Evolutionary conservation across 495 filamentous ascomycete species (phyloP), one percentile per base, ranked within the genome.

Genomic region (Neohortaea acidophila): DNA sequence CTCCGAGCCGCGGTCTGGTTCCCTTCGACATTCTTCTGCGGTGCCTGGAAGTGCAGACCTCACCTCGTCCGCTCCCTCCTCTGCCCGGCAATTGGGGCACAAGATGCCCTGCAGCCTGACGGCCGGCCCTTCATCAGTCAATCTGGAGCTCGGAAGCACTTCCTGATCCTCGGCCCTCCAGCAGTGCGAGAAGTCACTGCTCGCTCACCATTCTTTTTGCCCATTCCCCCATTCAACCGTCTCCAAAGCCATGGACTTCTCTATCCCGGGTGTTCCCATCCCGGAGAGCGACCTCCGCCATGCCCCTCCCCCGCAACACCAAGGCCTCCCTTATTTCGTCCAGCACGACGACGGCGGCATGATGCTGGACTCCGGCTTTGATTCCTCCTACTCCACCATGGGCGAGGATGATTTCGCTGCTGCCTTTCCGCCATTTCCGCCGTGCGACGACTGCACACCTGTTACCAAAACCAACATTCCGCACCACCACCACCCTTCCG

Each of bases 331-430:
- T n/a, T 27, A 8, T n/a, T 27, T n/a, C 24, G 8, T 8, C 8
- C 24, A 7, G 24, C 8, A 7, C n/a, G 24, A 27, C 24, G n/a
- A n/a, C 24, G 8, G n/a, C 24, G 8, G 24, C 7, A 27, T 27
- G 24, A 7, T 27, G 21, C 15, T 15, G 13, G 32, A 34, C 19
- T 21, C 32, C n/a, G 21, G 21, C 3, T 8, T 37, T 3, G 34
- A 37, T 13, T 3, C 34, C 3, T 8, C 12, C 12, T 37, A 24
- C 21, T 37, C 34, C 9, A 20, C 24, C 8, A 17, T 37, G 9
- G 34, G 21, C n/a, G 34, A 37, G 21, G 34, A 37, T 15, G 34
- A 37, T 13, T 37, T 37, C n/a, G 34, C 34, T 7, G 34, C 34
- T 8, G 34, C 34, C 3, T 17, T 37, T 3, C 28, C 23, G 27